Percentiles rank a stretch among this genome's conserved stretches.
These are phyloP conservation scores for Colletotrichum australisinense DNA, from an alignment of 2,329 filamentous ascomycete genomes.

Conservation along the genomic window DNA sequence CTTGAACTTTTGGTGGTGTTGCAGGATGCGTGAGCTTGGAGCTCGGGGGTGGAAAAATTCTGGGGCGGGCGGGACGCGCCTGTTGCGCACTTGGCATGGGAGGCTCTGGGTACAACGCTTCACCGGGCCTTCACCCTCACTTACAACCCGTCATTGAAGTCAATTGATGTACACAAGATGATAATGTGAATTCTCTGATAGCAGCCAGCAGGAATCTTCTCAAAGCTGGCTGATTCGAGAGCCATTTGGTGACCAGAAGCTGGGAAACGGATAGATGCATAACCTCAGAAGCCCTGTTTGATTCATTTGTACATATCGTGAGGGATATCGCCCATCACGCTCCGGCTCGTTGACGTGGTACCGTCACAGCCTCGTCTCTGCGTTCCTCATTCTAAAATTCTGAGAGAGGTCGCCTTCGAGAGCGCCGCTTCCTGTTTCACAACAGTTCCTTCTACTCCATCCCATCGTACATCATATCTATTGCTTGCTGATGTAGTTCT, in stretches of 20 bases:
- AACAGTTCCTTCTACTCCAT: constrained; percentile 1
- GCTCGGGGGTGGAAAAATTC: constrained; percentile 35
- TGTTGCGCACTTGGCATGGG: constrained; percentile 24
- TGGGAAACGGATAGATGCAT: constrained; percentile 20
- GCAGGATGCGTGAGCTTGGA: constrained; percentile 29
- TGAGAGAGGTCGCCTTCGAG: constrained; percentile 14
- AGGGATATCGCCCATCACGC: constrained; percentile 32
- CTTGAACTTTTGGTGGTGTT: constrained; percentile 15
- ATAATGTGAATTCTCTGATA: neutral
- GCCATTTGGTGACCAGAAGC: too few relatives aligned
- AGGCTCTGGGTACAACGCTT: neutral
- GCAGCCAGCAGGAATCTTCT: fast-evolving
- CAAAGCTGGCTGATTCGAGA: neutral
- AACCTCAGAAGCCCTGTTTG: constrained; percentile 28
- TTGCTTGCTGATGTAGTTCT: constrained; percentile 75
- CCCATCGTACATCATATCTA: constrained; percentile 3
- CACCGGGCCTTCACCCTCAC: constrained; percentile 1
- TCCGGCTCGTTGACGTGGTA: constrained; percentile 23
- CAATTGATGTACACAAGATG: neutral
- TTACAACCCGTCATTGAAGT: neutral
- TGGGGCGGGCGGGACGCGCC: constrained; percentile 36
- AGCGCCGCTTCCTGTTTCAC: constrained; percentile 9
- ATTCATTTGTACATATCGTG: constrained; percentile 35
- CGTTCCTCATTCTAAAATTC: constrained; percentile 8
- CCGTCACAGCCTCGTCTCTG: constrained; percentile 13